Evolutionary conservation across 208 protist species (phyloP), one percentile per base, ranked within the genome.

Genomic region (Trypanosoma vivax): DNA sequence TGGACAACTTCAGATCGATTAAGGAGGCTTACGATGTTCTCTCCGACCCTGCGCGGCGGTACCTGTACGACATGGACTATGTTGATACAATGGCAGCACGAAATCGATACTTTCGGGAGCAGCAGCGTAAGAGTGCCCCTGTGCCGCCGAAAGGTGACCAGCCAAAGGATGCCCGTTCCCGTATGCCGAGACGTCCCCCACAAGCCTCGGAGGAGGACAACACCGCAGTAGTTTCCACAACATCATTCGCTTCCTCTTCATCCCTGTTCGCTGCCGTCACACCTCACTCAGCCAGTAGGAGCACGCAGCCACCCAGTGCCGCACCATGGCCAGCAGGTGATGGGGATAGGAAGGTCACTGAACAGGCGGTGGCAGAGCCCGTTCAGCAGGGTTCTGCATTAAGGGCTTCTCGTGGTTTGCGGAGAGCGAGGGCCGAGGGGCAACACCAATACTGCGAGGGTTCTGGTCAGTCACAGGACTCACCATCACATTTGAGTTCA

Each of bases 1-100:
- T 39, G 11, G 24, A 33, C 6, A 14, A 21, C 16, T 94, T 92
- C 53, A 78, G 72, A 6, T 78, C 81, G 6, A 49, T 91, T 18
- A 77, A 88, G 42, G 83, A 94, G 53, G 80, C 88, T 27, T 94
- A 94, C 54, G 88, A 94, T 56, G 83, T 94, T 19, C 68, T 94
- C 10, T 75, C 78, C 14, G 81, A 94, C 34, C 81, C 87, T 1
- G 76, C 81, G 14, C 80, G 83, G n/a, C 83, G 88, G 11, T 92
- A 92, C 41, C 49, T 94, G 29, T 94, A 92, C 54, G 88, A 94
- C 50, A 59, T 91, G 47, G 85, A 61, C 49, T 91, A 90, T 55
- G 52, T 45, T 21, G 59, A 39, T 33, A 38, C 54, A 59, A 19
- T 50, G 29, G 10, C 60, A 50, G 14, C 50, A 41, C 1, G 60